Base-by-base conservation (phyloP, 371 early-diverging fungal species). In the Mucor lusitanicus region DNA sequence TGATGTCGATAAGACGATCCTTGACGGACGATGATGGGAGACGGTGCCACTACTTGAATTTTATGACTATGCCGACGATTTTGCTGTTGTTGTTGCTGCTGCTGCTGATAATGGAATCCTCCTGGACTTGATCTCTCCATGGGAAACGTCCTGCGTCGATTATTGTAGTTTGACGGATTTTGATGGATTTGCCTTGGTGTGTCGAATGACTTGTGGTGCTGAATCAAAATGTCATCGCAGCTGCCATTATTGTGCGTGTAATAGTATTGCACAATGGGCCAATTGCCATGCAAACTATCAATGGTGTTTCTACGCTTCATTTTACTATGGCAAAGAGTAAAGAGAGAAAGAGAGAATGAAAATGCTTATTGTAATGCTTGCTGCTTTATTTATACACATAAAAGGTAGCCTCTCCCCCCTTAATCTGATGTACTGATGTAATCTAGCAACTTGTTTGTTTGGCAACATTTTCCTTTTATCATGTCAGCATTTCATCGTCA, bases 401-500 rank as follows among this genome's bases (percentile, higher is more conserved):
- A 68, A 19, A 58, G 58, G 37, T 12, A 39, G 33, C 35, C n/a
- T 17, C 23, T 35, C 27, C 35, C 39, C 25, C 53, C 27, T 27
- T 53, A 53, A 32, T 19, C 19, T 7, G 30, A 30, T 33, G 17
- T 40, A 46, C 21, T 42, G 17, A 59, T 42, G 42, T 40, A 59
- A 40, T 27, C 17, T 44, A 25, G 27, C 32, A 23, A 27, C 53
- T 9, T 53, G 25, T 27, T 53, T 53, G 15, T 53, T 53, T 56
- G 54, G 55, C 64, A 55, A 55, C 56, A 32, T 44, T 32, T 64
- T 33, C 3, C 33, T 33, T 28, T 19, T 25, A 35, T 44, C 56
- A 61, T 44, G 53, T 15, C 57, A 67, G 46, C 39, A 61, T 46
- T 9, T 67, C 62, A 7, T 76, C 68, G 6, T 80, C 81, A 8